A percentile compares a stretch with the other conserved stretches of the same genome.
Conservation (phyloP, 202 grass and related monocot species). For the Elaeis oleifera region DNA sequence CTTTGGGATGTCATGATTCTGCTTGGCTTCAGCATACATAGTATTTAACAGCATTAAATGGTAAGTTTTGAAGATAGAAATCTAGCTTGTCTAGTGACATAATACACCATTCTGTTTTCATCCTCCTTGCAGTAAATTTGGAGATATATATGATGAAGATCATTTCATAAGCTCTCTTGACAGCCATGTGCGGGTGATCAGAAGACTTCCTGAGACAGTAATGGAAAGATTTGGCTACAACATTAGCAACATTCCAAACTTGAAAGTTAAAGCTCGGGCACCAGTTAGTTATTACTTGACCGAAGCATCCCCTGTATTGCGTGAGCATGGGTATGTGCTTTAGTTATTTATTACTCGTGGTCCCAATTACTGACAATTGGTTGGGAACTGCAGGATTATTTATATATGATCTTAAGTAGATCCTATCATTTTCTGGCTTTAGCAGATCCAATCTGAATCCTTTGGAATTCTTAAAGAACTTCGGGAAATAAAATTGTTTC, state of each 20-base stretch:
- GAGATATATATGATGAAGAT: slow-evolving; percentile 21
- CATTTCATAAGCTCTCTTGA: slow-evolving; percentile 10
- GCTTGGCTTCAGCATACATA: too few species aligned
- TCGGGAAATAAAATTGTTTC: too few species aligned
- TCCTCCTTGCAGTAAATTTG: slow-evolving; percentile 9
- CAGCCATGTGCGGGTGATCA: background rate
- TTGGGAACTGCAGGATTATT: too few species aligned
- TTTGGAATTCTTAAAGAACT: too few species aligned
- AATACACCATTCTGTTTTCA: background rate
- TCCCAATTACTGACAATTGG: too few species aligned
- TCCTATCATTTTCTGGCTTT: too few species aligned
- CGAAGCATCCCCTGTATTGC: background rate
- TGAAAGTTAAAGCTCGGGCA: slow-evolving; percentile 17
- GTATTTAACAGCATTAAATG: too few species aligned
- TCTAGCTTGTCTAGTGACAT: too few species aligned
- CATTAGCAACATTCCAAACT: slow-evolving; percentile 11
- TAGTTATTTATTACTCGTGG: background rate
- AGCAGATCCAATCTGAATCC: too few species aligned
- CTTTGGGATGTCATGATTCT: too few species aligned
- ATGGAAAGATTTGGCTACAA: slow-evolving; percentile 14
- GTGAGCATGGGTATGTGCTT: slow-evolving; percentile 14
- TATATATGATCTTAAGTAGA: too few species aligned
- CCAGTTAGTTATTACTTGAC: slow-evolving; percentile 5
- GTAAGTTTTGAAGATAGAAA: too few species aligned
- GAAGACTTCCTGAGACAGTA: slow-evolving; percentile 8